These are phyloP conservation scores for Fusarium sp. DNA, from an alignment of 2,329 filamentous ascomycete species.

Conservation along the genomic window DNA sequence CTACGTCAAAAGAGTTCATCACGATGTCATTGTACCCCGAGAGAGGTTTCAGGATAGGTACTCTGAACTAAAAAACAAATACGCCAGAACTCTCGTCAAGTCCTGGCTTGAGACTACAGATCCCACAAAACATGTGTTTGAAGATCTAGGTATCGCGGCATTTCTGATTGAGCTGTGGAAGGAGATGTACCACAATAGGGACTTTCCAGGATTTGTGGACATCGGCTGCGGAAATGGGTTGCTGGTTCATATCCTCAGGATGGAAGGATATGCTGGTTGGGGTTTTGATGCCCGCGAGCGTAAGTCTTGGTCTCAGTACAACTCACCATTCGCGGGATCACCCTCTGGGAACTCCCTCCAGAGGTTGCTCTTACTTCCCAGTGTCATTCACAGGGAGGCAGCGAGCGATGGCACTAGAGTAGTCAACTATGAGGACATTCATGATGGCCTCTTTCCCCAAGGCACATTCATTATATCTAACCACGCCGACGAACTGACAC, in stretches of 20 bases:
- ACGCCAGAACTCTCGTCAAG: conserved; percentile 76
- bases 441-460: conserved; percentile 72
- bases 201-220: conserved; percentile 91
- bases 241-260: conserved; percentile 81
- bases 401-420: conserved; percentile 22
- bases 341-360: conserved; percentile 51
- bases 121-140: conserved; percentile 91
- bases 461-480: conserved; percentile 96
- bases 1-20: conserved; percentile 83
- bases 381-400: conserved; percentile 46
- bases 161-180: conserved; percentile 93
- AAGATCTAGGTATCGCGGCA: conserved; percentile 89
- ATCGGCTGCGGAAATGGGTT: conserved; percentile 96
- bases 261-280: conserved; percentile 85
- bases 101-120: conserved; percentile 89
- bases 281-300: conserved; percentile 90
- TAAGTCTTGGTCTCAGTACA: conserved; percentile 86
- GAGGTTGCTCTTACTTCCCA: conserved; percentile 60
- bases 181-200: conserved; percentile 73
- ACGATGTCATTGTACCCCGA: conserved; percentile 83
- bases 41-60: conserved; percentile 85
- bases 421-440: conserved; percentile 43
- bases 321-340: conserved; percentile 37
- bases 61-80: conserved; percentile 78
- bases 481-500: conserved; percentile 94